Percentiles rank a stretch among this genome's conserved stretches.
These are phyloP conservation scores for Xylaria arbuscula DNA, from an alignment of 2,329 filamentous ascomycete species.

Conservation along the genomic window DNA sequence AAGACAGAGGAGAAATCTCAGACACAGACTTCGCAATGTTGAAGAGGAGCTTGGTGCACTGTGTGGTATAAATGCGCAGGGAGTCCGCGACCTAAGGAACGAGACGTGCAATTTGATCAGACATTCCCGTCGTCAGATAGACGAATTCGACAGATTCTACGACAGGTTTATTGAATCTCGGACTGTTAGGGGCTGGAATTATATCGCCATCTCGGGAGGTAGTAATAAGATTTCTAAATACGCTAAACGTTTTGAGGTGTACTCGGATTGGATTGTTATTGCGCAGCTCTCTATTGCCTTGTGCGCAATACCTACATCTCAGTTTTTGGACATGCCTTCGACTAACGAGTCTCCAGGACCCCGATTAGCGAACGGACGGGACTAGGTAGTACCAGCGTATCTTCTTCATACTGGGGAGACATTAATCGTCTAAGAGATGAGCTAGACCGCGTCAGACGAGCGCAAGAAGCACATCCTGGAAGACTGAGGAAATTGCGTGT, in stretches of 20 bases:
- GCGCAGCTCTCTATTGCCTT: slow-evolving; percentile 17
- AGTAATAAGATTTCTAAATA: slow-evolving; percentile 18
- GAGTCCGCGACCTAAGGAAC: neutral
- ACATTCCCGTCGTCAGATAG: slow-evolving; percentile 10
- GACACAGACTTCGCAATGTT: slow-evolving; percentile 1
- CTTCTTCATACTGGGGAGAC: slow-evolving; percentile 1
- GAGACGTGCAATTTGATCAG: slow-evolving; percentile 20
- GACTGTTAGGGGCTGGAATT: slow-evolving; percentile 14
- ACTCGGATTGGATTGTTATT: slow-evolving; percentile 27
- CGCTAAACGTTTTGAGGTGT: slow-evolving; percentile 14
- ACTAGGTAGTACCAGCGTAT: neutral
- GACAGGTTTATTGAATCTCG: slow-evolving; percentile 6
- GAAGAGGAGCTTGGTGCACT: slow-evolving; percentile 13
- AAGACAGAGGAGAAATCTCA: slow-evolving; percentile 10
- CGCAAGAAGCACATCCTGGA: slow-evolving; percentile 15
- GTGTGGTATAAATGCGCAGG: neutral
- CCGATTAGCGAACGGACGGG: neutral
- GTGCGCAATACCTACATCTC: slow-evolving; percentile 2
- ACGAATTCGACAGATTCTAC: slow-evolving; percentile 17
- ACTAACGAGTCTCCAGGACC: slow-evolving; percentile 23
- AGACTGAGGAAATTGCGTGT: slow-evolving; percentile 15
- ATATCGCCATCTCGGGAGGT: slow-evolving; percentile 15
- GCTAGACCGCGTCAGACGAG: slow-evolving; percentile 4
- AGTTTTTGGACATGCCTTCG: neutral
- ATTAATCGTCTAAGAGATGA: slow-evolving; percentile 8